phyloP scores from a whole-genome alignment of 2,329 filamentous ascomycete species.

The Aspergillus sp. region DNA sequence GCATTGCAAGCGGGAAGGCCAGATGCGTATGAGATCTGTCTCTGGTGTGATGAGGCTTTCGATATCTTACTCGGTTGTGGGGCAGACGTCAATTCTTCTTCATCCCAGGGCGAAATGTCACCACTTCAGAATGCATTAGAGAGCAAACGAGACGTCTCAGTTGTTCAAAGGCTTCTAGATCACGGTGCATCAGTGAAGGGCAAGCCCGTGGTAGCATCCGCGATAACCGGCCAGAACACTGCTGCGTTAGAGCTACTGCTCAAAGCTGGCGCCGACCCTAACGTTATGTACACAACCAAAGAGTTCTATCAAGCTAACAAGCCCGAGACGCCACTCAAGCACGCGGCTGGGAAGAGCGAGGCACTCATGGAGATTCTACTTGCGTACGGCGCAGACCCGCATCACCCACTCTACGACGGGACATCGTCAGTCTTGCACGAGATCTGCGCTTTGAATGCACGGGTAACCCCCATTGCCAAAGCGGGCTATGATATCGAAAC shows the following conservation, averaged over 20 bases:
- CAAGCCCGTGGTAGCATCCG: not conserved
- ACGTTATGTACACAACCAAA: not conserved
- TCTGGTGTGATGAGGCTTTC: constrained; percentile 3
- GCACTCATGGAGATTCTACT: constrained; percentile 3
- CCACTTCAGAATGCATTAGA: not conserved
- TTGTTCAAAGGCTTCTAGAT: not conserved
- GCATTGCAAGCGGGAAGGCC: not conserved
- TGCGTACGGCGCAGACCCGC: constrained; percentile 3
- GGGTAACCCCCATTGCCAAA: not conserved
- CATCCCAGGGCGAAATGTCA: not conserved
- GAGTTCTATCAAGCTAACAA: not conserved
- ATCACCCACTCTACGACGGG: not conserved
- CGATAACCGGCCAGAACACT: not conserved
- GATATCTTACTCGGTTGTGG: not conserved
- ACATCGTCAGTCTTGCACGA: constrained; percentile 2
- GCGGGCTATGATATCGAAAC: not conserved
- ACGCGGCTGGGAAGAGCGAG: not conserved
- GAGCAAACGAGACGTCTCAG: not conserved
- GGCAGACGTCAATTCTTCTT: not conserved
- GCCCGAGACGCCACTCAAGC: not conserved
- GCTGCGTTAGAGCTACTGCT: not conserved
- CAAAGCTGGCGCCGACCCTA: constrained; percentile 2
- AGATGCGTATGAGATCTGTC: not conserved
- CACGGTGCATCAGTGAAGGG: not conserved
- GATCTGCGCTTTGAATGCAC: not conserved